phyloP scores from a whole-genome alignment of 306 rosid species.

The Pyrus betulifolia region DNA sequence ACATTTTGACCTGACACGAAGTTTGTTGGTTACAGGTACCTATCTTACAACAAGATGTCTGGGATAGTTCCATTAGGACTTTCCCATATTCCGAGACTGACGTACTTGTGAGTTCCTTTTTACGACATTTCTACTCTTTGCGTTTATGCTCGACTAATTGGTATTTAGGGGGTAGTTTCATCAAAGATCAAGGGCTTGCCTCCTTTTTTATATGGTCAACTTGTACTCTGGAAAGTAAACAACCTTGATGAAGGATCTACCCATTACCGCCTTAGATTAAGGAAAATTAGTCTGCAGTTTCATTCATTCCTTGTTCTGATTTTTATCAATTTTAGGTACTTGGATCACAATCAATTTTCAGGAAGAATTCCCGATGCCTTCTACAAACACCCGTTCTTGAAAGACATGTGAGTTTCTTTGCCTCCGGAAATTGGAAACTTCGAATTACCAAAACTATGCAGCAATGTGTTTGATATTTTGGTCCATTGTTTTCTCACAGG shows the following conservation, averaged over 20 bases:
- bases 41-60: conserved; percentile 89
- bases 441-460: background rate
- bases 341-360: conserved; percentile 93
- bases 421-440: background rate
- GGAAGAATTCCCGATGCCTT: conserved; percentile 91
- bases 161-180: background rate
- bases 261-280: background rate
- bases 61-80: conserved; percentile 79
- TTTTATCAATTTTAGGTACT: conserved; percentile 47
- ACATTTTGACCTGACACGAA: background rate
- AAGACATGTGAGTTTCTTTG: conserved; percentile 79
- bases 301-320: background rate
- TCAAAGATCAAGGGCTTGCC: background rate
- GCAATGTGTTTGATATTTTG: background rate
- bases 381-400: conserved; percentile 86
- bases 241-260: background rate
- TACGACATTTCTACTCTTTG: background rate
- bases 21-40: conserved; percentile 53
- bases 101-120: conserved; percentile 74
- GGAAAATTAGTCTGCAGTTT: background rate
- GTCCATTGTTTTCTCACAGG: conserved; percentile 30
- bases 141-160: conserved; percentile 6
- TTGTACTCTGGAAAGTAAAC: background rate
- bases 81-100: conserved; percentile 77
- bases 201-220: background rate